Evolutionary conservation across 305 asterid species (phyloP), one percentile per base, ranked within the genome.

Genomic region (Euphrasia arctica): DNA sequence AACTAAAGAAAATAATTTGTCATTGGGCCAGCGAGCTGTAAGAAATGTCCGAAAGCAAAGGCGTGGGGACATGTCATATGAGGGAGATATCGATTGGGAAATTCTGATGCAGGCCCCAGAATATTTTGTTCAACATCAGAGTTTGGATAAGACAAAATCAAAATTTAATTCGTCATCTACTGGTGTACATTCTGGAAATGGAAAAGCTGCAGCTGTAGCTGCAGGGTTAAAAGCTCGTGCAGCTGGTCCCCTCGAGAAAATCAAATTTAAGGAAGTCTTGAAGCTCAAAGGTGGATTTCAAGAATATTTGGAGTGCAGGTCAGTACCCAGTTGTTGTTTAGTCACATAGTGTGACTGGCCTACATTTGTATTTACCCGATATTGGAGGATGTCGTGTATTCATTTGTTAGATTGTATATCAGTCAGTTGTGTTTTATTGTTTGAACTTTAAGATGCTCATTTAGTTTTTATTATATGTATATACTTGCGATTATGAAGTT

Each of bases 71-170:
- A 94, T 94, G 99, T 89, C 99, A 50, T 94, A 94, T 68, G 99
- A 90, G 81, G 99, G 97, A 45, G 99, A 94, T 80, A 81, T 82
- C 64, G 99, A 85, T 76, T 94, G 99, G 99, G 97, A 87, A n/a
- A 75, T 81, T 68, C 73, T 90, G 75, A 80, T 81, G 72, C 91
- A 86, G 18, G 85, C 82, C 60, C 98, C 84, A 69, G 97, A 83
- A 68, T 77, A 86, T 77, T 78, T 84, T 49, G 72, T 60, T 60
- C 79, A 74, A 75, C 83, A 77, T 78, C 87, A 72, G 64, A 67
- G 64, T 63, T 80, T 75, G 63, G 87, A 85, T 74, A 85, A 73
- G 75, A 66, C 82, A 31, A 84, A 79, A 69, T 90, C 75, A 61
- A 87, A 75, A 71, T 68, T 76, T 42, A 58, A 64, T 67, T 74